Percentiles rank a stretch among this genome's conserved stretches.
Conservation (phyloP, 257 asterid genomes). For the Agastache rugosa region DNA sequence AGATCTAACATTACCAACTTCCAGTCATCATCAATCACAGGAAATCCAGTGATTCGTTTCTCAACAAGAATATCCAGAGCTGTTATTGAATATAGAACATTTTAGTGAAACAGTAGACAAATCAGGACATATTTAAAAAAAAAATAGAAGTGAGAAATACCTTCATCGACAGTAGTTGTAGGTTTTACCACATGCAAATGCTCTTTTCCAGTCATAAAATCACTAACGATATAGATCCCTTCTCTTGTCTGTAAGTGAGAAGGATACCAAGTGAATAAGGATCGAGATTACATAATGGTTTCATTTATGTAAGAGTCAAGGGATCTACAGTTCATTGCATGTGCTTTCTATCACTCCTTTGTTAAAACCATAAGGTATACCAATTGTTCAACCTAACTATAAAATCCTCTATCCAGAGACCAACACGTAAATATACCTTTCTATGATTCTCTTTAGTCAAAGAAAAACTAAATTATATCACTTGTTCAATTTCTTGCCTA, state of each 20-base stretch:
- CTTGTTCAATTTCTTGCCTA: background rate
- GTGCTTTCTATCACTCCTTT: background rate
- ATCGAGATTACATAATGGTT: background rate
- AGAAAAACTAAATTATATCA: background rate
- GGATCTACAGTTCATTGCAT: background rate
- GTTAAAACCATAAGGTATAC: background rate
- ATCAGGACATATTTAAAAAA: background rate
- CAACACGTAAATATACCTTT: background rate
- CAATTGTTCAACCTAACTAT: background rate
- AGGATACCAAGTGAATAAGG: constrained; percentile 18
- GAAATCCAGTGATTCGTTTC: constrained; percentile 35
- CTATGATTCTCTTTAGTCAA: background rate
- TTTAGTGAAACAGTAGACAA: background rate
- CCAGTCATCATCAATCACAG: constrained; percentile 35
- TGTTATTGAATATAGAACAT: constrained; percentile 15
- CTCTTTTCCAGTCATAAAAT: constrained; percentile 32
- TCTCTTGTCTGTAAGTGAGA: constrained; percentile 24
- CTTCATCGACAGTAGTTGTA: constrained; percentile 37
- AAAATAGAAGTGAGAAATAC: constrained; percentile 12
- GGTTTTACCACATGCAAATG: constrained; percentile 35
- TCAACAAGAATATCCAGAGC: constrained; percentile 36
- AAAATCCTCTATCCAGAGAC: background rate
- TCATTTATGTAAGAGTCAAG: constrained; percentile 7
- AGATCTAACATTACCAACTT: constrained; percentile 31
- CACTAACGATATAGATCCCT: constrained; percentile 31